Evolutionary conservation across 192 early-diverging fungal genomes (phyloP), one percentile per base, ranked within the genome.

Genomic region (Coemansia sp.): DNA sequence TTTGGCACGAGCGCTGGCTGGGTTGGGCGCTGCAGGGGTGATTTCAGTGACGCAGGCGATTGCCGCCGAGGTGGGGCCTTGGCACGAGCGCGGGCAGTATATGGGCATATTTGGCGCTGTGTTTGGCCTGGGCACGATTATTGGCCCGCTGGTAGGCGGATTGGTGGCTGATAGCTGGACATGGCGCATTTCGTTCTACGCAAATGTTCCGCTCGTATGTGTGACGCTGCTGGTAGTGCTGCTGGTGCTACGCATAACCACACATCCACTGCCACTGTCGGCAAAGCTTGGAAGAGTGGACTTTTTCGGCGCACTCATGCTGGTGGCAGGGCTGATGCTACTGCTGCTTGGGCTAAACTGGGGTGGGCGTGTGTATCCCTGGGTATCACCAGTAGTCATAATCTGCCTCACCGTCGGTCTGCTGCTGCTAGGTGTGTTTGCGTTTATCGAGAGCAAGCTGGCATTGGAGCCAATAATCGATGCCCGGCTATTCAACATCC

Each of bases 391-490:
- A 1, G 63, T 75, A 14, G 78, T 89, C 10, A 69, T 87, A 48
- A 68, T 75, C 35, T 82, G 90, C 19, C 66, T 90, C 7, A 73
- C 84, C 22, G 68, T 89, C 18, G 87, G 87, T 2, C 50, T 81
- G 35, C 53, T 86, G 43, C 35, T 89, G 3, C 68, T 87, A 0
- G 64, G 51, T 8, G 72, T 82, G 20, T 92, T 92, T 61, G 70
- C 86, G 3, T 84, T 79, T 60, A 80, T 91, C 24, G 91, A 95
- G 71, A 68, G 84, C 47, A 85, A 83, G 62, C 70, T 85, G 18
- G 89, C 93, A 0, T 63, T 83, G 0, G 89, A 94, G 65, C 89
- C 95, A n/a, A 85, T 94, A n/a, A 88, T 94, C 19, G 83, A 86
- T 54, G 82, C 82, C 5, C 73, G 89, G 37, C 58, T 88, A 22